Base-by-base conservation (phyloP, 2,329 filamentous ascomycete genomes). In the Ophiostoma australiae region DNA sequence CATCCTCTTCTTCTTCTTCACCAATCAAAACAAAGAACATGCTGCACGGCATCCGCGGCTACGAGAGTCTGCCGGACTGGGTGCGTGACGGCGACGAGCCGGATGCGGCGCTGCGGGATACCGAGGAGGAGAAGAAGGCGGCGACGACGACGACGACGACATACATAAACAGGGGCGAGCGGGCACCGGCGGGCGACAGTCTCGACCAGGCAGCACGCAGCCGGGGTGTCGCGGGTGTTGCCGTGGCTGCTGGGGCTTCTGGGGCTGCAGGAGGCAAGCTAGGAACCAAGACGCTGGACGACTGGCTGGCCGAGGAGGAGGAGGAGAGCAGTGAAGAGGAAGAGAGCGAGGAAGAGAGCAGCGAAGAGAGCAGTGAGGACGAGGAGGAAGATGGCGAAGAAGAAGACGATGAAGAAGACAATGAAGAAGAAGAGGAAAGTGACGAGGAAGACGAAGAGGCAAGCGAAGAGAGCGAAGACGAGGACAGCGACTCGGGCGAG, bases 21-120 rank as follows among this genome's bases (percentile, higher is more conserved):
- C 5, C 44, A 13, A 27, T 89, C 35, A 66, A 66, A 7, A 6
- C 44, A 8, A 66, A 41, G 35, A 66, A 66, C n/a, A 39, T 66
- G 17, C 35, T 66, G 35, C 63, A 66, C 35, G 91, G 91, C 0
- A 81, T 97, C 11, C 85, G 84, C 67, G 94, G 94, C 3, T 97
- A 97, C 76, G 88, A 91, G 75, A 79, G 86, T 23, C 80, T 99
- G 27, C 94, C 95, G 0, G 86, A 90, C 33, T 98, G 95, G 95
- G 93, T 98, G 0, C 82, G 87, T 75, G 85, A 87, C 4, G 94
- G 93, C 1, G 80, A 87, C 23, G 93, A 98, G 78, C 95, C 95
- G 0, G 90, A 96, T 78, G 83, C 90, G 0, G 85, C 83, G 67
- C 82, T 97, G 48, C 85, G 94, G 69, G 89, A 93, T 67, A 84